These are phyloP conservation scores for Pseudogymnoascus sp. DNA, from an alignment of 2,329 filamentous ascomycete species.

Conservation along the genomic window DNA sequence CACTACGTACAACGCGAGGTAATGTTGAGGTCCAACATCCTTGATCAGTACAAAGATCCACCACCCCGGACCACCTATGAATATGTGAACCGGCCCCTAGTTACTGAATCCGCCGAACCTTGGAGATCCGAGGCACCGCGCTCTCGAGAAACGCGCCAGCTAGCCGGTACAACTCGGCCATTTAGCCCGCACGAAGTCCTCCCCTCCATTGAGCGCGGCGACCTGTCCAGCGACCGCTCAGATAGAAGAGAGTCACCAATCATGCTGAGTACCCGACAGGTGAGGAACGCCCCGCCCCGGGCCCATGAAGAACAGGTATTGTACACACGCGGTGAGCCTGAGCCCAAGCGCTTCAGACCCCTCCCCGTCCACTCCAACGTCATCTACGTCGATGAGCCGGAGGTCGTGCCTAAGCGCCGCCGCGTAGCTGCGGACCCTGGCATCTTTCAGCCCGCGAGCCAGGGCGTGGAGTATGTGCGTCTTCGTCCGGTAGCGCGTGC, in stretches of 20 bases:
- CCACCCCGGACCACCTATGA: neutral
- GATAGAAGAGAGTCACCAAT: neutral
- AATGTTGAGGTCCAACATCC: slow-evolving; percentile 1
- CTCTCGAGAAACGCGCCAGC: neutral
- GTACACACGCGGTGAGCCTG: slow-evolving; percentile 4
- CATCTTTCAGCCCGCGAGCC: neutral
- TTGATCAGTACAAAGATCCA: neutral
- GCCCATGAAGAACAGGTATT: neutral
- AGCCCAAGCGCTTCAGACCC: neutral
- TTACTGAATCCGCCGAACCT: neutral
- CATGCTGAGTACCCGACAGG: neutral
- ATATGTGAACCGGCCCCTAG: neutral
- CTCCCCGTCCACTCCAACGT: slow-evolving; percentile 3
- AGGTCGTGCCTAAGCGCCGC: slow-evolving; percentile 3
- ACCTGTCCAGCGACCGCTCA: neutral
- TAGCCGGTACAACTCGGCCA: neutral
- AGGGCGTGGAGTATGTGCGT: slow-evolving; percentile 1
- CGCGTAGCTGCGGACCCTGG: neutral
- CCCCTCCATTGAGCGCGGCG: slow-evolving; percentile 3
- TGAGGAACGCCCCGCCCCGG: neutral
- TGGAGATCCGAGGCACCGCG: neutral
- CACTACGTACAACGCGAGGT: neutral
- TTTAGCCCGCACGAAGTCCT: neutral
- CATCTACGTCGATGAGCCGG: slow-evolving; percentile 5
- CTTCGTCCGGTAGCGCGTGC: neutral